Percentiles rank a stretch among this genome's conserved stretches.
Conservation (phyloP, 192 early-diverging fungal genomes). For the Chytriomyces hyalinus region DNA sequence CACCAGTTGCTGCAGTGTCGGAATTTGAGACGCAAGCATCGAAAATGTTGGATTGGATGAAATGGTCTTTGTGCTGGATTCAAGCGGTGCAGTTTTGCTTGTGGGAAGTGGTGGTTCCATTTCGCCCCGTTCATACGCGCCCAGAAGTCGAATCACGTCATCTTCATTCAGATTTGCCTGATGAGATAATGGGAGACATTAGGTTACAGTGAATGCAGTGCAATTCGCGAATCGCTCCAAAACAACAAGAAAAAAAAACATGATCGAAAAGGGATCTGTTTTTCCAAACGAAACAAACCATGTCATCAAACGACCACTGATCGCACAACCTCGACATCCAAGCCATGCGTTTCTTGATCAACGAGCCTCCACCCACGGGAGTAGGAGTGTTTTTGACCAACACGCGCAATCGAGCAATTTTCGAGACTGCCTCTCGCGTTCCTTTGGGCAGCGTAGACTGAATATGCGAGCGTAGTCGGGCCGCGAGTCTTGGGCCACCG, state of each 20-base stretch:
- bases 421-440: constrained; percentile 35
- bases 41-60: neutral
- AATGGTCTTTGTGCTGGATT: neutral
- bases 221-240: constrained; percentile 26
- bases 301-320: constrained; percentile 77
- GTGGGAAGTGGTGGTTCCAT: constrained; percentile 3
- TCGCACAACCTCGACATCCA: constrained; percentile 88
- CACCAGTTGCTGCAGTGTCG: neutral
- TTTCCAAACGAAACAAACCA: constrained; percentile 54
- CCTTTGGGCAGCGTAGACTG: constrained; percentile 41
- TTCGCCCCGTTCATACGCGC: constrained; percentile 57
- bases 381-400: constrained; percentile 53
- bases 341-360: constrained; percentile 76
- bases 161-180: constrained; percentile 61
- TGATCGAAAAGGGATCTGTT: too few species aligned
- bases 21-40: neutral
- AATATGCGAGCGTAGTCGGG: constrained; percentile 74
- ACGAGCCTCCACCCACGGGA: constrained; percentile 5
- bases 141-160: constrained; percentile 61
- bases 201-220: too few species aligned
- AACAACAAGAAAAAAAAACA: too few species aligned
- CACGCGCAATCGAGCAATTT: constrained; percentile 52
- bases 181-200: neutral
- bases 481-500: constrained; percentile 84
- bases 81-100: neutral